phyloP scores from a whole-genome alignment of 352 stramenopile genomes.

The Phytophthora sp. region DNA sequence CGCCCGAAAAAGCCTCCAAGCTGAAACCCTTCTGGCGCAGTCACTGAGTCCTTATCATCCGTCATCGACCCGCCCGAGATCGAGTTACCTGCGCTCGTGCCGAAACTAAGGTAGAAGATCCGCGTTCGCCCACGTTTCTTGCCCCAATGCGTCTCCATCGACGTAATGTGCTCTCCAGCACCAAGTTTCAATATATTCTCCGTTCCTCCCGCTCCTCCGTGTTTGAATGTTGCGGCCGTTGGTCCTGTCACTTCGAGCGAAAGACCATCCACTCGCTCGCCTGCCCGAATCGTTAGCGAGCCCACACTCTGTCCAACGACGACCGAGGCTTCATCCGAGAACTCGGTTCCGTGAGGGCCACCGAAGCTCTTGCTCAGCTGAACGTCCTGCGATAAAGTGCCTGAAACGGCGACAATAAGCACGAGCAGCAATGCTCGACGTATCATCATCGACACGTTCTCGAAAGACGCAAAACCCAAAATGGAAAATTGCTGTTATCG shows the following conservation, averaged over 20 bases:
- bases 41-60: not conserved
- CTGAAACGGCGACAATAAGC: not conserved
- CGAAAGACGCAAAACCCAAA: conserved; percentile 10
- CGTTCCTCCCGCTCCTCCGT: not conserved
- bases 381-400: conserved; percentile 9
- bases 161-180: not conserved
- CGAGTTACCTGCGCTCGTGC: not conserved
- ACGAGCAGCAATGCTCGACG: conserved; percentile 6
- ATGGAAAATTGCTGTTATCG: too few species aligned
- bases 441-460: not conserved
- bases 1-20: conserved; percentile 3
- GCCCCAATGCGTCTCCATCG: not conserved
- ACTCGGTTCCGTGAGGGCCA: conserved; percentile 18
- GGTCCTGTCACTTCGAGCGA: conserved; percentile 14
- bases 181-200: not conserved
- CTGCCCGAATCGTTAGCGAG: conserved; percentile 6
- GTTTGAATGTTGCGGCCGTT: conserved; percentile 2
- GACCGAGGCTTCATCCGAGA: conserved; percentile 18
- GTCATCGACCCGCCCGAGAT: not conserved
- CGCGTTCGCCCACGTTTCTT: not conserved
- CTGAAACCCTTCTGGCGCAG: conserved; percentile 14
- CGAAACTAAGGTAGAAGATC: conserved; percentile 1
- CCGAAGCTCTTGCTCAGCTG: conserved; percentile 21
- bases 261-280: conserved; percentile 18
- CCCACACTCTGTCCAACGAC: conserved; percentile 3